Evolutionary conservation across 305 asterid species (phyloP), one percentile per base, ranked within the genome.

Genomic region (Solanum hybrid): DNA sequence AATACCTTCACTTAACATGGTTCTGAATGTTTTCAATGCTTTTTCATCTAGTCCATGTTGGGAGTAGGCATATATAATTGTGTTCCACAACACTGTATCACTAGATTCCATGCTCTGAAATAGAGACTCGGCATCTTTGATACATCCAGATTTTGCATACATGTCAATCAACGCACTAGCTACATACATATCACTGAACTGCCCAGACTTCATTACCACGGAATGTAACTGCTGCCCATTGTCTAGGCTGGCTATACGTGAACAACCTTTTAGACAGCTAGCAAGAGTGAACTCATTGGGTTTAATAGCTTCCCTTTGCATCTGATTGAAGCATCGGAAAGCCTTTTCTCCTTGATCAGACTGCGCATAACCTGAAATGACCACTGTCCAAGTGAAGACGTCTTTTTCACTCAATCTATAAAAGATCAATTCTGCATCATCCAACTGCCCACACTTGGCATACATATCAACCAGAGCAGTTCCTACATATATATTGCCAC

Each of bases 81-180:
- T 95, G 95, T 96, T 97, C 99, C 98, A 97, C 89, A 93, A 87
- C 81, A 96, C 95, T 22, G 96, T 93, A 91, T 97, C 98, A 79
- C 83, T 80, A 7, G 91, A 89, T 22, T 79, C 90, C 87, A 87
- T 72, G 91, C 91, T 92, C 61, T 91, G 76, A 90, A 97, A 97
- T 75, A 96, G 88, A 72, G 79, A 86, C 90, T 93, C 98, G 8
- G 99, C 98, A 85, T 93, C 95, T 20, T 94, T 94, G 34, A 96
- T 92, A 80, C 92, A 87, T 76, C 99, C 99, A 92, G 98, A 95
- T 91, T 96, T 96, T 73, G 95, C 97, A 39, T 97, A 97, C 99
- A 97, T 95, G 91, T 95, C 97, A 33, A 96, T 91, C 85, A 97
- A 90, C 39, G 98, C 93, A 91, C 94, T 96, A 39, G 95, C 94